Percentiles rank a stretch among this genome's conserved stretches.
phyloP scores from a whole-genome alignment of 2,329 filamentous ascomycete species.

The Cyphellophora attinorum region DNA sequence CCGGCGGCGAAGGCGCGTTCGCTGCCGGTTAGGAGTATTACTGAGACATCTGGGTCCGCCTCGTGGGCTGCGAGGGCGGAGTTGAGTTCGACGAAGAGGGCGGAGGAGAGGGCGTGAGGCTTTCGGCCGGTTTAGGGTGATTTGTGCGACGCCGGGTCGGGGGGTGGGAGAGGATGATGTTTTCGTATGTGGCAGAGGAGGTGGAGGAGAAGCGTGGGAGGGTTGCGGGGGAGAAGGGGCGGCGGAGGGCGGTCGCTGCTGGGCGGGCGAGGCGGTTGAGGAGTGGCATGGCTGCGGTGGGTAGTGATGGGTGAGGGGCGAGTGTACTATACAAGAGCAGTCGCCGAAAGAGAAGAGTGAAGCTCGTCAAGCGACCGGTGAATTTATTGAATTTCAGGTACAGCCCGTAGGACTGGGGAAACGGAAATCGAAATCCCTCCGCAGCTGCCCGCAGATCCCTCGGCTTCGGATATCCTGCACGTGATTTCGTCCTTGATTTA shows the following conservation, averaged over 20 bases:
- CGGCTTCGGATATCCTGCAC: too few species aligned
- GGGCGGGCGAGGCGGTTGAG: background rate
- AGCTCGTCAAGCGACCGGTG: too few species aligned
- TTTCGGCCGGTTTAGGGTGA: conserved; percentile 88
- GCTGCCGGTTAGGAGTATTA: conserved; percentile 80
- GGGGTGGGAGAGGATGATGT: conserved; percentile 73
- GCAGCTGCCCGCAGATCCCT: too few species aligned
- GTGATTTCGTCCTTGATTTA: too few species aligned
- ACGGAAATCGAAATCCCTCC: too few species aligned
- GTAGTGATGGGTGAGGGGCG: too few species aligned
- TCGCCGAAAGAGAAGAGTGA: too few species aligned
- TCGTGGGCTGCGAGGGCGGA: conserved; percentile 64
- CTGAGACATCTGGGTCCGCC: conserved; percentile 56
- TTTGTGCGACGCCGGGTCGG: conserved; percentile 81
- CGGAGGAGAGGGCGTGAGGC: conserved; percentile 91
- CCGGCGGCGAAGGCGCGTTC: conserved; percentile 88
- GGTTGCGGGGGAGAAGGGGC: conserved; percentile 48
- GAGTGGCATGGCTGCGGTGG: background rate
- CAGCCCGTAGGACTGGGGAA: too few species aligned
- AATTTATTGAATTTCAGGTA: too few species aligned
- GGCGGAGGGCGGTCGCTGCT: background rate
- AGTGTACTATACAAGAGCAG: too few species aligned
- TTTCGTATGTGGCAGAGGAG: conserved; percentile 56
- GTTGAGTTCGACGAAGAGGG: conserved; percentile 85
- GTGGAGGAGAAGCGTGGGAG: conserved; percentile 47